These are phyloP conservation scores for Jatropha curcas DNA, from an alignment of 345 rosid species.

Conservation along the genomic window DNA sequence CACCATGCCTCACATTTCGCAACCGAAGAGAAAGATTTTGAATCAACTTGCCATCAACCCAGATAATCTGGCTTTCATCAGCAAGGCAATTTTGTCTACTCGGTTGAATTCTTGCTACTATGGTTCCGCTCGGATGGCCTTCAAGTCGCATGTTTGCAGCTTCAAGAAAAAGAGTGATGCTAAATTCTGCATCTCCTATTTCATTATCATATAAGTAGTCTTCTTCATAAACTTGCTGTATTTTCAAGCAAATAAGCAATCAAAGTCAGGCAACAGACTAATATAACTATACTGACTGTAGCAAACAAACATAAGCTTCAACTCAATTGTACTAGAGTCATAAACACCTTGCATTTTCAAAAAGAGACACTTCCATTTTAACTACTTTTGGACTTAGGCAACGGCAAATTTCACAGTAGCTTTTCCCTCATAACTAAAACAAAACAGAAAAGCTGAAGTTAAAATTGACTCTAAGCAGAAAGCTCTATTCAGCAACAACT, in stretches of 20 bases:
- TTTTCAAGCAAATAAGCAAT: neutral
- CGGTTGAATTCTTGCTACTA: slow-evolving; percentile 49
- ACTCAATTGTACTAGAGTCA: too few relatives aligned
- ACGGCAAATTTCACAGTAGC: neutral
- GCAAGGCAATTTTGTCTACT: slow-evolving; percentile 54
- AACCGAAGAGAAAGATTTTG: slow-evolving; percentile 64
- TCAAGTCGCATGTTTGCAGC: slow-evolving; percentile 13
- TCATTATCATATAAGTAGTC: slow-evolving; percentile 79
- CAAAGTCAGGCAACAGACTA: neutral
- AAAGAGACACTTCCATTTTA: too few relatives aligned
- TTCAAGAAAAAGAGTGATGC: slow-evolving; percentile 18
- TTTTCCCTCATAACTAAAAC: neutral
- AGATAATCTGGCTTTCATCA: slow-evolving; percentile 54
- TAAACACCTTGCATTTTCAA: too few relatives aligned
- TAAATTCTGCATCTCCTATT: slow-evolving; percentile 80
- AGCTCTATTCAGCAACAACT: too few relatives aligned
- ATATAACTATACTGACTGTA: too few relatives aligned
- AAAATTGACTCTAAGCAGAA: too few relatives aligned
- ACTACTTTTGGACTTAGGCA: too few relatives aligned
- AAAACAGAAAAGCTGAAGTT: too few relatives aligned
- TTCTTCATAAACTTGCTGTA: slow-evolving; percentile 67
- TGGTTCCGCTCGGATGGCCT: slow-evolving; percentile 49
- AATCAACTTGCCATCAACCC: slow-evolving; percentile 52
- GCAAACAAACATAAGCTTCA: too few relatives aligned
- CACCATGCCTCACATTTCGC: slow-evolving; percentile 56